Conservation (phyloP, 2,329 filamentous ascomycete species). For the Chaetomium globosum region DNA sequence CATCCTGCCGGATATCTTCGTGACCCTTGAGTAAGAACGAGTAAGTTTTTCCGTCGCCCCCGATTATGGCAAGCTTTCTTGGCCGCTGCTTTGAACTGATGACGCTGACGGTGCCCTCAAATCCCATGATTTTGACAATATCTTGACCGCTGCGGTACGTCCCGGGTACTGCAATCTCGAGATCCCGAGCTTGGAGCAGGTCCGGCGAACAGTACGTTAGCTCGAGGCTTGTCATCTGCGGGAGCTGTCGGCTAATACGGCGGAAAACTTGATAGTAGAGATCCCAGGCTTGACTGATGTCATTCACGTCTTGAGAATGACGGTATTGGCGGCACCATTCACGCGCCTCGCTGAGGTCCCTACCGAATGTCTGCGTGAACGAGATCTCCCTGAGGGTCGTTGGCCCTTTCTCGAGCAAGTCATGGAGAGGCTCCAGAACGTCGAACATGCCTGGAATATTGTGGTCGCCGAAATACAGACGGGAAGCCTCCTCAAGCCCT, state of each 20-base stretch:
- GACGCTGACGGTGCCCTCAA: slow-evolving; percentile 86
- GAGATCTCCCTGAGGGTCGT: slow-evolving; percentile 95
- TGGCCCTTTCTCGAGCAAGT: slow-evolving; percentile 84
- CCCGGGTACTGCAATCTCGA: slow-evolving; percentile 93
- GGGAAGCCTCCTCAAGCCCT: slow-evolving; percentile 91
- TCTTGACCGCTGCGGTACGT: slow-evolving; percentile 81
- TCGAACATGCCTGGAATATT: slow-evolving; percentile 98
- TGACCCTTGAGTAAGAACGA: slow-evolving; percentile 96
- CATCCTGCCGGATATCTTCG: slow-evolving; percentile 97
- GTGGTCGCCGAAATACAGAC: slow-evolving; percentile 94
- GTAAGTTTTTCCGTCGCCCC: slow-evolving; percentile 85
- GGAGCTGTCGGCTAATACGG: slow-evolving; percentile 88
- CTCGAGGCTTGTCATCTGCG: slow-evolving; percentile 89
- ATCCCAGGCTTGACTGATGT: slow-evolving; percentile 98
- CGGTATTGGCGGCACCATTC: slow-evolving; percentile 96
- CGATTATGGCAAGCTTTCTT: slow-evolving; percentile 81
- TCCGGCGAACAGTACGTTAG: slow-evolving; percentile 96
- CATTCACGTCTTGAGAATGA: slow-evolving; percentile 83
- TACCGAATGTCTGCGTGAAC: slow-evolving; percentile 94
- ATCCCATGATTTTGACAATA: slow-evolving; percentile 82
- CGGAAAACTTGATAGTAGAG: slow-evolving; percentile 98
- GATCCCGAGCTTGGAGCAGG: slow-evolving; percentile 78
- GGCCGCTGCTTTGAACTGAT: slow-evolving; percentile 97
- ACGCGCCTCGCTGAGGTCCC: slow-evolving; percentile 89
- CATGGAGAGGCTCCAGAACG: slow-evolving; percentile 85